Evolutionary conservation across 2,329 filamentous ascomycete species (phyloP).

Genomic region (Colletotrichum viniferum): DNA sequence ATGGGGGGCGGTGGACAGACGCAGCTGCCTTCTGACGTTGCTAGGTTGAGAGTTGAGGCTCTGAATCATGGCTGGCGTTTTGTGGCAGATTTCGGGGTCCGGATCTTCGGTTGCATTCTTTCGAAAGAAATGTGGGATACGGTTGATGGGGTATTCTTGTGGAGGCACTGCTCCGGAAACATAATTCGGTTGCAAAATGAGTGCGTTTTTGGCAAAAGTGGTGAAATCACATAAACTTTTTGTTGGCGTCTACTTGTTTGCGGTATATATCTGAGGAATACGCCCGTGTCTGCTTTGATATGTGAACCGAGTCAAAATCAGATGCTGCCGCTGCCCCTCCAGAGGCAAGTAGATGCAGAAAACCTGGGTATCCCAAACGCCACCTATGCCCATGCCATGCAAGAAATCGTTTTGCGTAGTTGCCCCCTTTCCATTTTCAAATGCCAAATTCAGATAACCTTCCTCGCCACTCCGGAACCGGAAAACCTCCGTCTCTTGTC

Average conservation of each 20-base stretch:
- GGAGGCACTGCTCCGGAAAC: background rate
- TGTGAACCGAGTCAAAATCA: background rate
- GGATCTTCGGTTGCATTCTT: background rate
- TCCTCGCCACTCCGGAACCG: background rate
- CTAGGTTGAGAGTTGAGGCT: background rate
- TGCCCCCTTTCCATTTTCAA: background rate
- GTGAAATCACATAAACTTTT: background rate
- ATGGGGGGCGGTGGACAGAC: background rate
- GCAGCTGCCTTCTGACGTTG: background rate
- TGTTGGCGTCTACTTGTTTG: background rate
- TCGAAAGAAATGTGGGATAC: background rate
- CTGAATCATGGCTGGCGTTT: background rate
- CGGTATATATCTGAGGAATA: background rate
- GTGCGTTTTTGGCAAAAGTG: background rate
- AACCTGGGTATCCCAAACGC: constrained; percentile 20
- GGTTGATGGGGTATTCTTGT: background rate
- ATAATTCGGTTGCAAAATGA: background rate
- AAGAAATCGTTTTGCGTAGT: background rate
- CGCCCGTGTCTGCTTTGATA: background rate
- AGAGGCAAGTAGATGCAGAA: constrained; percentile 4
- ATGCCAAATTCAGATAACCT: background rate
- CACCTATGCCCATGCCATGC: constrained; percentile 8
- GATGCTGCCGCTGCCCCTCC: background rate
- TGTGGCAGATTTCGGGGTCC: background rate
- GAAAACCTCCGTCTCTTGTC: no score